Evolutionary conservation across 202 grass and related monocot genomes (phyloP).

Genomic region (Hordeum pubiflorum): DNA sequence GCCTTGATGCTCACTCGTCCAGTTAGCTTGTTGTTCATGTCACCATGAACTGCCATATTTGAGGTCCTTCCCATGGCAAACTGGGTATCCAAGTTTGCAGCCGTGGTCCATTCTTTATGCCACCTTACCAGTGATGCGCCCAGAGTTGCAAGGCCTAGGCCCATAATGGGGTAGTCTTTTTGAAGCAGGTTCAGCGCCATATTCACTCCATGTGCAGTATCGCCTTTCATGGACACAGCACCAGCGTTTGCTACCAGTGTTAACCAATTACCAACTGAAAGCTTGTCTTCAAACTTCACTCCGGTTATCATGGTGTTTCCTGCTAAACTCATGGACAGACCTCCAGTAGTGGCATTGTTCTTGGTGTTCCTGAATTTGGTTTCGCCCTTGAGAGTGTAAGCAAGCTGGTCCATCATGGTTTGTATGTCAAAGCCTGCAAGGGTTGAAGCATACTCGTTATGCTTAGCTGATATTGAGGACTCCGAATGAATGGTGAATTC

Average conservation of each 20-base stretch:
- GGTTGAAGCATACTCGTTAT: constrained; percentile 50
- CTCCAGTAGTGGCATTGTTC: constrained; percentile 54
- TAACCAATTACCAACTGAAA: constrained; percentile 48
- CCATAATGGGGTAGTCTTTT: constrained; percentile 37
- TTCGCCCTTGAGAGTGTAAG: constrained; percentile 65
- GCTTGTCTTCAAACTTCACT: constrained; percentile 58
- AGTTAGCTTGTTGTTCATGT: constrained; percentile 53
- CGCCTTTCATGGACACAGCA: constrained; percentile 40
- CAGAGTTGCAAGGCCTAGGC: constrained; percentile 48
- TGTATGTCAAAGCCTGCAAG: constrained; percentile 68
- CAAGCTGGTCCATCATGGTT: constrained; percentile 44
- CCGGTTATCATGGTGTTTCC: constrained; percentile 59
- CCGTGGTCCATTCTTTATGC: constrained; percentile 49
- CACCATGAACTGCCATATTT: constrained; percentile 52
- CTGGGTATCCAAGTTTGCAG: constrained; percentile 56
- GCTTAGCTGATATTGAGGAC: constrained; percentile 64
- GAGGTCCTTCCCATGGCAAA: constrained; percentile 51
- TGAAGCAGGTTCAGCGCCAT: constrained; percentile 45
- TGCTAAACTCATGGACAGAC: constrained; percentile 62
- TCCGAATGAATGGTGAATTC: constrained; percentile 75
- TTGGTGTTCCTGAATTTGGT: constrained; percentile 60
- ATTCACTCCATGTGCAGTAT: constrained; percentile 49
- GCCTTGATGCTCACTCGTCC: constrained; percentile 60
- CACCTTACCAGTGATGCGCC: constrained; percentile 62
- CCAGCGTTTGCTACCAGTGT: constrained; percentile 48